Conservation (phyloP, 164 flowering plant genomes). For the Annona squamosa region DNA sequence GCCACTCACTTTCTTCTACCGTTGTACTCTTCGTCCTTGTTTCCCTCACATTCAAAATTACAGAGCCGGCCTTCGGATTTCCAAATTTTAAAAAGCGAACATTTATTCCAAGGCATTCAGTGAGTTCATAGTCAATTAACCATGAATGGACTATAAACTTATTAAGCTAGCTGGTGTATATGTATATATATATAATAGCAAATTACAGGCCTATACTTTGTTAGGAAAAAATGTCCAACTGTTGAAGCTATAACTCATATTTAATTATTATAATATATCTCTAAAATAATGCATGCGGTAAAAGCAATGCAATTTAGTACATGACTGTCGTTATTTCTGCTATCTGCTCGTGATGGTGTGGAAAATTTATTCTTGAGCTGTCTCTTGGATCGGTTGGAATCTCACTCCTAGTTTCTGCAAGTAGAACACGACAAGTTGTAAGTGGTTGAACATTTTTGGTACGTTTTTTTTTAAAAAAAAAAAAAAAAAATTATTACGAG, state of each 20-base stretch:
- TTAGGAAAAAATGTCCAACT: background rate
- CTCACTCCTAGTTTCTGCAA: slow-evolving; percentile 8
- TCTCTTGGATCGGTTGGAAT: slow-evolving; percentile 1
- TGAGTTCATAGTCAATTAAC: no score
- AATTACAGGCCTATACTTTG: background rate
- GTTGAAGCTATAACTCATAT: background rate
- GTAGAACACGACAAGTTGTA: background rate
- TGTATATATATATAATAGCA: no score
- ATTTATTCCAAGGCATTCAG: no score
- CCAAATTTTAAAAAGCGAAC: no score
- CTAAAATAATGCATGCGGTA: background rate
- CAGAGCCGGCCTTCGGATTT: no score
- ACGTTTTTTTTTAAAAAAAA: background rate
- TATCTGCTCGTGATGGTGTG: background rate
- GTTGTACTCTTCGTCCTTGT: no score
- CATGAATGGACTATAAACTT: no score
- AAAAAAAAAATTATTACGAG: background rate
- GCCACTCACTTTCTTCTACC: no score
- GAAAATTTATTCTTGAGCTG: background rate
- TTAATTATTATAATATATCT: background rate
- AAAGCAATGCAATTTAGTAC: background rate
- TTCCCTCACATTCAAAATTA: no score
- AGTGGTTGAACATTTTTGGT: background rate
- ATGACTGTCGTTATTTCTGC: background rate
- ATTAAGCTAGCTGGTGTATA: no score